phyloP scores from a whole-genome alignment of 257 asterid species.

The Linaria vulgaris region DNA sequence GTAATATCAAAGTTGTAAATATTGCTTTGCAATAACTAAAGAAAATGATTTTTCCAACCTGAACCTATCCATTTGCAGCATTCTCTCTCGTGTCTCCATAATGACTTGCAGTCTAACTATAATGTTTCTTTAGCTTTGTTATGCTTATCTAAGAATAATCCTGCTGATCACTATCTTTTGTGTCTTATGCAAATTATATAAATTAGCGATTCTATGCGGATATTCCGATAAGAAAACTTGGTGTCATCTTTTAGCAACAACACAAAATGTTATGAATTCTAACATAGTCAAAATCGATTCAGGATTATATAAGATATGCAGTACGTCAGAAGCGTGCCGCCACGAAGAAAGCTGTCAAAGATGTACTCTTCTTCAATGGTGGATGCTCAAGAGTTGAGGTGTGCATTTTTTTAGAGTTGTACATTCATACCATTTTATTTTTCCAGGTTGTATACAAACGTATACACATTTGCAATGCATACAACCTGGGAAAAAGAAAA shows the following conservation, averaged over 20 bases:
- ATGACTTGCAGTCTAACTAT: slow-evolving; percentile 7
- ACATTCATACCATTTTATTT: slow-evolving; percentile 7
- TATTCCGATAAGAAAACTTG: neutral
- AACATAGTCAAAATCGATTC: slow-evolving; percentile 28
- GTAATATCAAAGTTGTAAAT: neutral
- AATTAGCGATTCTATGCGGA: slow-evolving; percentile 1
- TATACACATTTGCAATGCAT: neutral
- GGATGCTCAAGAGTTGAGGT: slow-evolving; percentile 63
- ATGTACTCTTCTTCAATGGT: slow-evolving; percentile 47
- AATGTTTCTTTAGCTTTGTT: slow-evolving; percentile 5
- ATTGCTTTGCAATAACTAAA: neutral
- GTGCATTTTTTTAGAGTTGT: slow-evolving; percentile 9
- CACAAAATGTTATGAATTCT: slow-evolving; percentile 13
- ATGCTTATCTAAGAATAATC: slow-evolving; percentile 1
- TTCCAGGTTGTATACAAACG: neutral
- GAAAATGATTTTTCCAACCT: slow-evolving; percentile 1
- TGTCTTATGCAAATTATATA: slow-evolving; percentile 2
- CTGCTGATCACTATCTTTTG: neutral
- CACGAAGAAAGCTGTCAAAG: slow-evolving; percentile 63
- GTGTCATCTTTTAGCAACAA: neutral
- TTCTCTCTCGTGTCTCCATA: neutral
- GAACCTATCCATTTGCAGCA: neutral
- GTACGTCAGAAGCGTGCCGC: slow-evolving; percentile 69
- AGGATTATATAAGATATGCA: slow-evolving; percentile 51
- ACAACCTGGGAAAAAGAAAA: too few species aligned